A percentile compares a stretch with the other conserved stretches of the same genome.
These are phyloP conservation scores for Schizochytrium sp. DNA, from an alignment of 108 stramenopile genomes.

Conservation along the genomic window DNA sequence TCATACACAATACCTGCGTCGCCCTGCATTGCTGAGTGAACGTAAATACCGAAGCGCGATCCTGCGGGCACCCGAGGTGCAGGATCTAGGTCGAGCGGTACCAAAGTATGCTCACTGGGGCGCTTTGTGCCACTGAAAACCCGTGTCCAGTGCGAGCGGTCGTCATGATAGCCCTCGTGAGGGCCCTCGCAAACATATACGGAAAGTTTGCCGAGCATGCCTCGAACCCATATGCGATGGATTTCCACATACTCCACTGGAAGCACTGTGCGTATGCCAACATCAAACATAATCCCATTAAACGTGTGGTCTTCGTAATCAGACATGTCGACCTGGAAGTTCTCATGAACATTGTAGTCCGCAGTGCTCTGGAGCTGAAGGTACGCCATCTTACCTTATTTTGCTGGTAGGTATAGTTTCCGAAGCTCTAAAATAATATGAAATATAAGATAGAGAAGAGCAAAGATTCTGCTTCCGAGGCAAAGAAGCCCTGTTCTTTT, in stretches of 20 bases:
- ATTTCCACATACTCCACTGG: constrained; percentile 37
- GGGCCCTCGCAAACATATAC: constrained; percentile 30
- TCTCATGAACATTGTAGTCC: constrained; percentile 47
- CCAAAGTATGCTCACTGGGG: background rate
- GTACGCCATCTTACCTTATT: constrained; percentile 22
- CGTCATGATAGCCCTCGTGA: background rate
- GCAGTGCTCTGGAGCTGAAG: constrained; percentile 43
- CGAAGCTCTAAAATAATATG: no score
- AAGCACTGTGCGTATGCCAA: background rate
- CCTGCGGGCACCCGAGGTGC: background rate
- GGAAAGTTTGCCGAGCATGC: constrained; percentile 31
- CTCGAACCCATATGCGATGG: constrained; percentile 1
- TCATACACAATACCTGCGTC: constrained; percentile 60
- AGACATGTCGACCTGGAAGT: constrained; percentile 44
- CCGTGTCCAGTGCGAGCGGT: background rate
- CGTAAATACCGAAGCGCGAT: constrained; percentile 4
- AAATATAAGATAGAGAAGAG: no score
- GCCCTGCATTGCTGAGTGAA: constrained; percentile 8
- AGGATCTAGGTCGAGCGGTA: background rate
- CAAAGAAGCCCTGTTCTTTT: no score
- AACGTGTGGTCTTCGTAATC: constrained; percentile 63
- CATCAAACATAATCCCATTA: constrained; percentile 62
- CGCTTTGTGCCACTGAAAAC: background rate
- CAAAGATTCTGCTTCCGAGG: no score
- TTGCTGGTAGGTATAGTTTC: no score